Evolutionary conservation across 116 monocot genomes (phyloP), one percentile per base, ranked within the genome.

Genomic region (Cymodocea nodosa): DNA sequence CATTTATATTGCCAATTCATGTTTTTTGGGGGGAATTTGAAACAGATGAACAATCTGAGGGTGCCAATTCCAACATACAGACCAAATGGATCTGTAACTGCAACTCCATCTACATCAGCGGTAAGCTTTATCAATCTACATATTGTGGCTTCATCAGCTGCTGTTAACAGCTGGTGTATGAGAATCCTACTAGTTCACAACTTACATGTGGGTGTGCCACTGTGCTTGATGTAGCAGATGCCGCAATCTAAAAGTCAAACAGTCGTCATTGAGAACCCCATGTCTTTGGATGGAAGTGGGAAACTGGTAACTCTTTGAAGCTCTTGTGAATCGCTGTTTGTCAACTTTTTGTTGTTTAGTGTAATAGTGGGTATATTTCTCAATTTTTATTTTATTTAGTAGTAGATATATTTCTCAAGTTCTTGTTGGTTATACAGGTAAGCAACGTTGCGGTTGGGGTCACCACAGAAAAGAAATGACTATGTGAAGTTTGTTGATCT

Each of bases 251-350:
- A 75, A 15, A 82, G 67, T 68, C 77, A 84, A 68, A 97, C 97
- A 18, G 91, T 97, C 50, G 87, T 97, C 35, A 87, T 97, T 40
- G 97, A 97, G 83, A 97, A 97, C 59, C 97, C 91, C 7, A 90
- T 87, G 84, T 85, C 97, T n/a, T 72, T 90, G 20, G 83, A 97
- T 84, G 83, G 81, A 69, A 85, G 77, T 35, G 97, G 97, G 54
- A 97, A 88, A 82, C 74, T 90, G 85, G 97, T 97, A 76, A 66
- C 35, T 18, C 50, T 23, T 17, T 23, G 53, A 35, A 0, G 1
- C 20, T 34, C 22, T 24, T 18, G 2, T 39, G 30, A 30, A 30
- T 30, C 3, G 30, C 3, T 22, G 10, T 2, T 16, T n/a, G 10
- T 63, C 18, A 40, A 62, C 14, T 7, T 39, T 14, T 39, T n/a